Conservation (phyloP, 1,139 yeast species). For the Yamadazyma oceani region DNA sequence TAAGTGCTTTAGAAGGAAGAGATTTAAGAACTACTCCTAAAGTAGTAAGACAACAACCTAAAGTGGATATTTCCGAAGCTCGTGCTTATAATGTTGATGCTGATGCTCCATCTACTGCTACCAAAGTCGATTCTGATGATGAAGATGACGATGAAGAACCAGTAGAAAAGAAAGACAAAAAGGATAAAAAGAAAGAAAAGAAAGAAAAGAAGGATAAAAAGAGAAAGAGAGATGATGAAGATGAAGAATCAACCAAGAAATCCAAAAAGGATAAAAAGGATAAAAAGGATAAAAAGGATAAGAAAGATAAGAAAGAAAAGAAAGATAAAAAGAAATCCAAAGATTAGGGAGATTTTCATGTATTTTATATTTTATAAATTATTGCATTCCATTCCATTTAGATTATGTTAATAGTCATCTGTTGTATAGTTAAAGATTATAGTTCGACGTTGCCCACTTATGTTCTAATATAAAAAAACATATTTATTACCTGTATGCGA, state of each 20-base stretch:
- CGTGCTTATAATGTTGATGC: constrained; percentile 94
- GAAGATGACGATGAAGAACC: constrained; percentile 51
- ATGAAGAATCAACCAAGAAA: constrained; percentile 29
- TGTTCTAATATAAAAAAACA: constrained; percentile 3
- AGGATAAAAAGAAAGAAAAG: constrained; percentile 27
- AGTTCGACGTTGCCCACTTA: constrained; percentile 2
- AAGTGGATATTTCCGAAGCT: constrained; percentile 80
- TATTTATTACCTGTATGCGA: not conserved
- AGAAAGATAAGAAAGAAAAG: constrained; percentile 39
- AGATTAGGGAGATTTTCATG: constrained; percentile 6
- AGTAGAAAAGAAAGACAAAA: constrained; percentile 35
- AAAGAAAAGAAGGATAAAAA: constrained; percentile 44
- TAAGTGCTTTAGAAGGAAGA: constrained; percentile 95
- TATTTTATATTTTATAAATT: constrained; percentile 2
- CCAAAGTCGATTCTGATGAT: constrained; percentile 47
- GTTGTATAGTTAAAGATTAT: constrained; percentile 12
- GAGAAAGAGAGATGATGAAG: constrained; percentile 45
- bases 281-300: constrained; percentile 47
- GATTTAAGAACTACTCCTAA: constrained; percentile 81
- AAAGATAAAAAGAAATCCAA: constrained; percentile 30
- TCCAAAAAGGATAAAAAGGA: constrained; percentile 38
- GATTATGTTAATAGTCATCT: constrained; percentile 6
- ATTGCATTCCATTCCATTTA: constrained; percentile 1
- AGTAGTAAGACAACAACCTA: constrained; percentile 72
- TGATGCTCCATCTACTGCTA: constrained; percentile 50